Percentiles rank a stretch among this genome's conserved stretches.
Evolutionary conservation across 2,329 filamentous ascomycete genomes (phyloP).

Genomic region (Nannizzia gypsea): DNA sequence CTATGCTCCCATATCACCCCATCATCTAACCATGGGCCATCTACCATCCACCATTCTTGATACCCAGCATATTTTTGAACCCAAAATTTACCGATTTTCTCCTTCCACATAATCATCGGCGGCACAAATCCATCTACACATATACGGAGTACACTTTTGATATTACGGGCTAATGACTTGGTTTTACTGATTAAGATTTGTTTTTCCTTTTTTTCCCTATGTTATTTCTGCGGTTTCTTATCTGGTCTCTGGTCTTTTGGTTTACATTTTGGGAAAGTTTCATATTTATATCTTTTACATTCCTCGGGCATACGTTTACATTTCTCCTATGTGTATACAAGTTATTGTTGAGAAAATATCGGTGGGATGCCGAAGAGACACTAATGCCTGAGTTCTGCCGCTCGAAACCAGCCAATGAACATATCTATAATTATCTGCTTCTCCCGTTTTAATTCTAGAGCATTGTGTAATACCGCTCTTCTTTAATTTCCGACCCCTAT

Average conservation of each 20-base stretch:
- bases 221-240: not conserved
- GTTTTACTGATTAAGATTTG: not conserved
- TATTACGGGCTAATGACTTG: not conserved
- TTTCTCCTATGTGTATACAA: not conserved
- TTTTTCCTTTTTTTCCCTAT: not conserved
- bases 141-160: not conserved
- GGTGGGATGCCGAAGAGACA: not conserved
- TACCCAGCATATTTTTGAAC: not conserved
- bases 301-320: slow-evolving; percentile 1
- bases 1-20: not conserved
- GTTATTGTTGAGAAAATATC: not conserved
- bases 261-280: not conserved
- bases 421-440: not conserved
- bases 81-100: not conserved
- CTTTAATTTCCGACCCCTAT: not conserved
- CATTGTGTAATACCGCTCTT: not conserved
- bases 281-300: not conserved
- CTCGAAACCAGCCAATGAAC: not conserved
- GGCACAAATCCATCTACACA: not conserved
- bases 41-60: not conserved
- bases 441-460: not conserved
- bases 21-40: not conserved
- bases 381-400: not conserved
- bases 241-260: not conserved
- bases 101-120: not conserved